phyloP scores from a whole-genome alignment of 2,329 filamentous ascomycete species.

The Aspergillus sp. region DNA sequence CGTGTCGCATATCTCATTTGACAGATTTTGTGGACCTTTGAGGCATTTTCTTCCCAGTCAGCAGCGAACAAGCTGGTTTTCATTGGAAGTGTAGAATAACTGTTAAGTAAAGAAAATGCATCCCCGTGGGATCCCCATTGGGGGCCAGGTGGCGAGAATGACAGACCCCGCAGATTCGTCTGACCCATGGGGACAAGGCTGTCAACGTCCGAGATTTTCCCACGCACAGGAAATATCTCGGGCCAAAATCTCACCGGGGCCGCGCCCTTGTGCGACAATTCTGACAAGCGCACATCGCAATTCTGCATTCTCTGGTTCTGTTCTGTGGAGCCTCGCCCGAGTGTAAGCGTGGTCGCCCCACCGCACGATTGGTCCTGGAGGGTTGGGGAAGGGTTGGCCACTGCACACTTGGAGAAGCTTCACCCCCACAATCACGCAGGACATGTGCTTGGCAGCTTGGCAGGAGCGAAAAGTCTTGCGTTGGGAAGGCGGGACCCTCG shows the following conservation, averaged over 20 bases:
- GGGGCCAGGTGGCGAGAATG: neutral
- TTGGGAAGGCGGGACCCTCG: neutral
- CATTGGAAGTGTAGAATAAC: neutral
- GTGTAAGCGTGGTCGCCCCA: neutral
- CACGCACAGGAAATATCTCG: neutral
- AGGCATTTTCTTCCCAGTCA: neutral
- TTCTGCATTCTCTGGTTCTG: neutral
- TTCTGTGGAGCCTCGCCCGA: neutral
- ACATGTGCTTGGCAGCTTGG: neutral
- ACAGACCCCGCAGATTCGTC: neutral
- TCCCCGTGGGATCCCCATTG: neutral
- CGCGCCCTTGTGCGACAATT: neutral
- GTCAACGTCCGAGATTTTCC: neutral
- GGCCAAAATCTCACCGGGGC: neutral
- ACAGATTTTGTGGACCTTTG: neutral
- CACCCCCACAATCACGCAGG: neutral
- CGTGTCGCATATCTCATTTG: too few relatives aligned
- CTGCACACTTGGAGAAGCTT: neutral
- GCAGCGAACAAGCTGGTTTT: neutral
- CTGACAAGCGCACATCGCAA: neutral
- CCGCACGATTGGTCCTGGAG: neutral
- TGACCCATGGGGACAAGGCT: neutral
- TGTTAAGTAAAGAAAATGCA: neutral
- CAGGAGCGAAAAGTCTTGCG: neutral
- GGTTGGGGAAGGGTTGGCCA: neutral